A percentile compares a stretch with the other conserved stretches of the same genome.
phyloP scores from a whole-genome alignment of 768 basidiomycete genomes.

The Arthromyces matolae region DNA sequence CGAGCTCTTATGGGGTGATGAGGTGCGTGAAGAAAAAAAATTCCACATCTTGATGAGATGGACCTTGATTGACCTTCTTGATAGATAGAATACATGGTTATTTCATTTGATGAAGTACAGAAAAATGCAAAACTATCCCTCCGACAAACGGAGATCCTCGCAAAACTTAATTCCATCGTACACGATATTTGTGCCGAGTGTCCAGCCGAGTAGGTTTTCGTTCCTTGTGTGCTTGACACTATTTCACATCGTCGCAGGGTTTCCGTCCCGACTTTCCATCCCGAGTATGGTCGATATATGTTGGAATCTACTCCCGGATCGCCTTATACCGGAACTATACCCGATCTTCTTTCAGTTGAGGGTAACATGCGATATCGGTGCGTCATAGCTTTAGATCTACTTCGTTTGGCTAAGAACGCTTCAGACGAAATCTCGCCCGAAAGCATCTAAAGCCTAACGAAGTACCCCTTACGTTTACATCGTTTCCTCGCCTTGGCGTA shows the following conservation, averaged over 20 bases:
- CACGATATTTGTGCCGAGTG: conserved; percentile 59
- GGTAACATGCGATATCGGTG: conserved; percentile 92
- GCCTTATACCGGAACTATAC: conserved; percentile 86
- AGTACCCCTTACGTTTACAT: conserved; percentile 88
- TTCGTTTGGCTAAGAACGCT: neutral
- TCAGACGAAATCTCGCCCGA: conserved; percentile 74
- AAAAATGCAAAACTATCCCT: conserved; percentile 87
- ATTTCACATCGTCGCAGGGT: conserved; percentile 37
- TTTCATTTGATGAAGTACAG: conserved; percentile 72
- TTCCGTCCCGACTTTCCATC: conserved; percentile 88
- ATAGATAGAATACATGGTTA: conserved; percentile 95
- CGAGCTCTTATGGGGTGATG: conserved; percentile 96
- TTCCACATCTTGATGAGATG: neutral
- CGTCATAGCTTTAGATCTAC: conserved; percentile 15
- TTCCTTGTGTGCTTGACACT: conserved; percentile 2
- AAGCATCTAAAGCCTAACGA: conserved; percentile 83
- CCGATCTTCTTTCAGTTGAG: conserved; percentile 87
- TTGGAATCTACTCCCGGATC: conserved; percentile 95
- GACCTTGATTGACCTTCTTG: neutral
- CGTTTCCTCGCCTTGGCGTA: conserved; percentile 90
- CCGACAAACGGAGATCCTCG: conserved; percentile 92
- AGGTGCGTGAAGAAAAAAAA: conserved; percentile 64
- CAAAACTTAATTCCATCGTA: conserved; percentile 67
- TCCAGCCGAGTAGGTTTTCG: conserved; percentile 51
- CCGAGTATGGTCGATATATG: conserved; percentile 99